Evolutionary conservation across 1,284 basidiomycete species (phyloP), one percentile per base, ranked within the genome.

Genomic region (Pisolithus thermaeus): DNA sequence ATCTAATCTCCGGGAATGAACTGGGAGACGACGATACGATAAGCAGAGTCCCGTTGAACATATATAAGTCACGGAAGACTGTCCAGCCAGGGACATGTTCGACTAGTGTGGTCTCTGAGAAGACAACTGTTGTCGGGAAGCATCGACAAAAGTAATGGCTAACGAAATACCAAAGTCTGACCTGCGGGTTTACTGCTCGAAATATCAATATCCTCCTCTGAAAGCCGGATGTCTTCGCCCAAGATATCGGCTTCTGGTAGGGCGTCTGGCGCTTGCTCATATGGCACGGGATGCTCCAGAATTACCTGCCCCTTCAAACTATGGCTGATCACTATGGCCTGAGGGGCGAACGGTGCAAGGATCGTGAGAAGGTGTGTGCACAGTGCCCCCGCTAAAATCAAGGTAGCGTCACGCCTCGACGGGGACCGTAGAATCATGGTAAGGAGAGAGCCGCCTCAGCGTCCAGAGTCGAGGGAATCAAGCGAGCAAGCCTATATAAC

Each of bases 61-160:
- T 83, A 73, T 91, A 91, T 12, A 92, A 65, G 60, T 90, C 80
- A 43, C 78, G 77, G 65, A 90, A 89, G 32, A 92, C 68, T 0
- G 90, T 91, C 87, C 89, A 92, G 40, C 90, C 90, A 40, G 82
- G 81, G 14, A 80, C 81, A 52, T 86, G 84, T n/a, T 77, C 72
- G 9, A 81, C 62, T 22, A 86, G 60, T 12, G 72, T 69, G 0
- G 84, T 86, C 50, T 73, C 69, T 0, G 78, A 78, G 6, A 83
- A 59, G 8, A 52, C 59, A 37, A 61, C 18, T 30, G 53, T 16
- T 6, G 20, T 52, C 12, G 52, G 61, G 28, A 37, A 49, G 42
- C 16, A 4, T 38, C 11, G 25, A 42, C 28, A 4, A 25, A 40
- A 12, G 23, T 25, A 20, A 9, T 25, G 28, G 16, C 35, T 30